Base-by-base conservation (phyloP, 129 eudicot genomes). In the Pseudognaphalium luteoalbum region DNA sequence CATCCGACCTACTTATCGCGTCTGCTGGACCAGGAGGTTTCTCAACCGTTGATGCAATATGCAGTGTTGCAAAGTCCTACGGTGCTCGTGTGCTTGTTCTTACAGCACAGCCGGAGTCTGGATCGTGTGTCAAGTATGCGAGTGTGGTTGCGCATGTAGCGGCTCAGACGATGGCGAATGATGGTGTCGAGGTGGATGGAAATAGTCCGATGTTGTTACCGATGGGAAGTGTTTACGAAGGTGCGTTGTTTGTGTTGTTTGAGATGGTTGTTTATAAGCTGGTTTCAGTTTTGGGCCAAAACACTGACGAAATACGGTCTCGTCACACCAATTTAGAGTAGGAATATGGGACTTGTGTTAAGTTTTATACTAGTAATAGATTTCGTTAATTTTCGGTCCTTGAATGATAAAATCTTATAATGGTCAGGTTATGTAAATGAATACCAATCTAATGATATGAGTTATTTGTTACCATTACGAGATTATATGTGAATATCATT, bases 1-100 rank as follows among this genome's bases (percentile, higher is more conserved):
- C 97, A 52, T 70, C 85, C 0, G 98, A 93, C 70, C 97, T 94
- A 84, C 97, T 94, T 35, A 75, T 94, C 66, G 97, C 91, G 35
- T 94, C 97, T 1, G 98, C 98, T 1, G 98, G 97, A 1, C 98
- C 98, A 6, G 98, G 98, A 0, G 89, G 88, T 2, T 94, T 94
- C 87, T 79, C 97, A 75, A 94, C 98, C 66, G 98, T 94, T 28
- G 87, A 88, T 51, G 97, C 98, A 8, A 79, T 93, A 7, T 88
- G 91, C 44, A 83, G 89, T 19, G 89, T 91, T 32, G 98, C 97
- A 0, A 76, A 74, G 61, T 66, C 84, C 2, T 80, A 71, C 81
- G 91, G 90, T 20, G 98, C 85, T 10, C 80, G 97, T 1, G 90
- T 93, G 78, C 62, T 94, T 42, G 44, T 91, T 66, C 83, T 94